Evolutionary conservation across 2,329 filamentous ascomycete genomes (phyloP), one percentile per base, ranked within the genome.

Genomic region (Colletotrichum sp.): DNA sequence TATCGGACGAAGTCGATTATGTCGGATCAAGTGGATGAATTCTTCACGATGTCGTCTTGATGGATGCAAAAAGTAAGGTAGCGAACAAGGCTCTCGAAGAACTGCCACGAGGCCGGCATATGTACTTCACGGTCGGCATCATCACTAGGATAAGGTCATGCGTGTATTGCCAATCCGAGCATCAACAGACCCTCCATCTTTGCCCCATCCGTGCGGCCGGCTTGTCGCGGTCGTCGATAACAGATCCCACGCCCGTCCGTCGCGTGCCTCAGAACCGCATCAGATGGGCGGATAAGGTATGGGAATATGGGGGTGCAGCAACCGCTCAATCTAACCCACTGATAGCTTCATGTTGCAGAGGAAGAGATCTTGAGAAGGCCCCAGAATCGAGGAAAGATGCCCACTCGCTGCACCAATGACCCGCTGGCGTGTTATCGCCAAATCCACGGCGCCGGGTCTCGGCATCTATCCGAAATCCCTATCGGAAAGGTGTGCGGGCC

Each of bases 401-500:
- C 63, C n/a, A 26, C 39, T 8, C 18, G 9, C 6, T 34, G 18
- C 26, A 9, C 73, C 73, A 76, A 76, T 76, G 21, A 49, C 26
- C 26, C 34, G 16, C 16, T 18, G 12, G 28, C 15, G 15, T 26
- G 32, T 76, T 72, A 76, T 76, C 69, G 64, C 57, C 72, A 39
- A 60, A 39, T 21, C 55, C 55, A 44, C 32, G 18, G 24, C 24
- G 36, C 39, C 62, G 60, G 52, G 72, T 72, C 52, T 57, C 69
- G 73, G 69, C 39, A 69, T 13, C 4, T n/a, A 76, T 73, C 73
- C 73, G 73, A 73, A 52, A 34, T 69, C 63, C 32, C 64, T 76
- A 76, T 76, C 73, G 32, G 49, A 15, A n/a, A 24, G 59, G 69
- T 68, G 69, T 65, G 73, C 73, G 69, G 69, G 34, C 69, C 73